Percentiles rank a stretch among this genome's conserved stretches.
Evolutionary conservation across 2,329 filamentous ascomycete species (phyloP).

Genomic region (Aspergillus amoenus): DNA sequence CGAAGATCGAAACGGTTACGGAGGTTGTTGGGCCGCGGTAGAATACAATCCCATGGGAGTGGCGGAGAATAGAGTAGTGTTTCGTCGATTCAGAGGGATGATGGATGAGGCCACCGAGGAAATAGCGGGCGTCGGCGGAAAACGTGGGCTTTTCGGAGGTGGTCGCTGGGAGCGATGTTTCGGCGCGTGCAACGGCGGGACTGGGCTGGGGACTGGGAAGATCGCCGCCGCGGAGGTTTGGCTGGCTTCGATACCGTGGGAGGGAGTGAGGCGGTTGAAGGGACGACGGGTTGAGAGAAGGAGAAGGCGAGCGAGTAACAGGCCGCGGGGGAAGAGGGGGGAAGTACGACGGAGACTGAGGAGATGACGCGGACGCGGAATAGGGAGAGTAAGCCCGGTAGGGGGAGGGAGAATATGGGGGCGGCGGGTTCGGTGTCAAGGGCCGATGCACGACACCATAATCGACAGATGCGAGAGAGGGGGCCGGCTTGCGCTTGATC

Average conservation of each 20-base stretch:
- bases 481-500: constrained; percentile 9
- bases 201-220: background rate
- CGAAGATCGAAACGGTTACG: constrained; percentile 64
- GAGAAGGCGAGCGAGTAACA: background rate
- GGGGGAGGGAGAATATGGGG: constrained; percentile 3
- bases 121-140: constrained; percentile 59
- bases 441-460: constrained; percentile 8
- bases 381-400: background rate
- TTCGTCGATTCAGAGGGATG: constrained; percentile 65
- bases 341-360: background rate
- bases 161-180: constrained; percentile 6
- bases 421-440: constrained; percentile 2
- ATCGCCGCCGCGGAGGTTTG: background rate
- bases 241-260: constrained; percentile 7
- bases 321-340: background rate
- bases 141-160: constrained; percentile 28
- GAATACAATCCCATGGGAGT: constrained; percentile 64
- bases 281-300: background rate
- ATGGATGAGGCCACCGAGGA: constrained; percentile 63
- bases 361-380: background rate
- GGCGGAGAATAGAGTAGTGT: constrained; percentile 66
- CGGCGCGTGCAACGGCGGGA: constrained; percentile 5
- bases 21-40: constrained; percentile 66
- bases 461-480: background rate
- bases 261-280: constrained; percentile 3